Evolutionary conservation across 1,284 basidiomycete genomes (phyloP).

Genomic region (Sporisorium graminicola): DNA sequence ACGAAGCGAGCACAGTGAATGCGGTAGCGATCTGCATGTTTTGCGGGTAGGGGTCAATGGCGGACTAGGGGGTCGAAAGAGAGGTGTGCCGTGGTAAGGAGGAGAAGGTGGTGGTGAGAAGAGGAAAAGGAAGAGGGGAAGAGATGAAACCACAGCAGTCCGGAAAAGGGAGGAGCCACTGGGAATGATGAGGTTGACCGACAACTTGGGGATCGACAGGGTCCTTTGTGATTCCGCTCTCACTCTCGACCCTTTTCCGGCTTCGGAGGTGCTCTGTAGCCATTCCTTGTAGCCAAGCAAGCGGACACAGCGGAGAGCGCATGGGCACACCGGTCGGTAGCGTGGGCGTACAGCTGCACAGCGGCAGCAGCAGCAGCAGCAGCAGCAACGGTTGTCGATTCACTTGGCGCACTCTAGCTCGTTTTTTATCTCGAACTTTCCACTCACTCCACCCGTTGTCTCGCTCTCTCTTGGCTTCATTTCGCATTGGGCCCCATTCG

Average conservation of each 20-base stretch:
- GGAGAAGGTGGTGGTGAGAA: constrained; percentile 7
- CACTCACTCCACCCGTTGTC: background rate
- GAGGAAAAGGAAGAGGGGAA: background rate
- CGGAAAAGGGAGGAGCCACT: background rate
- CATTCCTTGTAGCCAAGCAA: background rate
- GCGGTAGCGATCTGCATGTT: constrained; percentile 41
- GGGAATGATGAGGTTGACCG: background rate
- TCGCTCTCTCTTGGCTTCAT: background rate
- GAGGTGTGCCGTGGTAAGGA: no score
- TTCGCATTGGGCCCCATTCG: background rate
- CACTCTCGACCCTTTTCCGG: background rate
- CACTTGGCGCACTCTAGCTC: background rate
- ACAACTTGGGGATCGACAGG: constrained; percentile 18
- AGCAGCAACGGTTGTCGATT: background rate
- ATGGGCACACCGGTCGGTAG: no score
- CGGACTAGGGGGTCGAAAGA: background rate
- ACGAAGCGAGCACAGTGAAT: constrained; percentile 28
- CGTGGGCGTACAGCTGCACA: background rate
- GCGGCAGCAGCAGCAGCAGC: background rate
- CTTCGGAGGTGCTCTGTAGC: background rate
- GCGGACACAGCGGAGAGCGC: background rate
- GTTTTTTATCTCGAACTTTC: background rate
- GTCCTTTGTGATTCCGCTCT: constrained; percentile 7
- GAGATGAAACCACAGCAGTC: background rate
- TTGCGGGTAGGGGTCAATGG: background rate